A percentile compares a stretch with the other conserved stretches of the same genome.
Evolutionary conservation across 78 protist genomes (phyloP).

Genomic region (Tieghemostelium lacteum): DNA sequence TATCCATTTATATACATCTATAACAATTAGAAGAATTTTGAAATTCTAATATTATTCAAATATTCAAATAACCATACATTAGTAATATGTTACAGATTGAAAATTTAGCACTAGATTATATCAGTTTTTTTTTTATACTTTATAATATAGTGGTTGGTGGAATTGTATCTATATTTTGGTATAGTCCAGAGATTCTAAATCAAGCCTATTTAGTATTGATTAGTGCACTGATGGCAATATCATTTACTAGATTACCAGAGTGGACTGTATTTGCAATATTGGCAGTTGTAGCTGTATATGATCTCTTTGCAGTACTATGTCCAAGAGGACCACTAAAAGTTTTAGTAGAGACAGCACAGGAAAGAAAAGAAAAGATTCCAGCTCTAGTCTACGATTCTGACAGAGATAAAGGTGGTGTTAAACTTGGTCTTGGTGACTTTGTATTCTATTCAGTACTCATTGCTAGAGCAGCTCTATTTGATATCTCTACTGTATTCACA

Average conservation of each 20-base stretch:
- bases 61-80: too few relatives aligned
- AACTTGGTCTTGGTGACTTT: slow-evolving; percentile 99
- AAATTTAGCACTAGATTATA: slow-evolving; percentile 74
- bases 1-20: neutral
- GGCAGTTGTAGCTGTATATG: slow-evolving; percentile 90
- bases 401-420: slow-evolving; percentile 67
- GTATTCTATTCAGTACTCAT: slow-evolving; percentile 96
- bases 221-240: slow-evolving; percentile 80
- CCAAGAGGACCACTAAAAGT: slow-evolving; percentile 95
- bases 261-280: slow-evolving; percentile 96
- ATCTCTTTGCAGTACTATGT: slow-evolving; percentile 93
- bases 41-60: neutral
- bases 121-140: slow-evolving; percentile 77
- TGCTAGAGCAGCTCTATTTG: slow-evolving; percentile 90
- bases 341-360: slow-evolving; percentile 94
- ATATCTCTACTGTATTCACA: slow-evolving; percentile 76
- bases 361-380: slow-evolving; percentile 94
- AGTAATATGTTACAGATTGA: slow-evolving; percentile 24
- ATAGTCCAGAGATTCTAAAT: slow-evolving; percentile 57
- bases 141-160: slow-evolving; percentile 95
- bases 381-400: slow-evolving; percentile 91
- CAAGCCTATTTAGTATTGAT: slow-evolving; percentile 50
- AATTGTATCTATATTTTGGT: slow-evolving; percentile 87
- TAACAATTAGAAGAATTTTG: neutral
- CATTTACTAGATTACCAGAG: slow-evolving; percentile 91